phyloP scores from a whole-genome alignment of 352 stramenopile species.

The Phytophthora ramorum region DNA sequence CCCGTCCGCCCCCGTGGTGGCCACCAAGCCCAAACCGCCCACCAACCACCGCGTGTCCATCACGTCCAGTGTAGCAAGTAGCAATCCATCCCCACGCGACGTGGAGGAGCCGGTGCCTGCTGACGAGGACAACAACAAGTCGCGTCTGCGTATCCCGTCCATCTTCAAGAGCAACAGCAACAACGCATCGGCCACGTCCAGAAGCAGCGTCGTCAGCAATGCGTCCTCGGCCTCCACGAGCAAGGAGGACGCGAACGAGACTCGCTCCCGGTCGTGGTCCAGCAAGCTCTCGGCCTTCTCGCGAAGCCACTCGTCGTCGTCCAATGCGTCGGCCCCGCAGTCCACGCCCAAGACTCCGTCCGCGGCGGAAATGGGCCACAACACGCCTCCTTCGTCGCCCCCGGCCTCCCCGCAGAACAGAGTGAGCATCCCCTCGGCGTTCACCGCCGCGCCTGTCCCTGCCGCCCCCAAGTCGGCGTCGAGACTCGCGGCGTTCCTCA shows the following conservation, averaged over 20 bases:
- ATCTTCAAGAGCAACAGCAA: conserved; percentile 53
- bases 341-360: conserved; percentile 34
- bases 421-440: conserved; percentile 45
- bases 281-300: conserved; percentile 72
- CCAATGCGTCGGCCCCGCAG: conserved; percentile 36
- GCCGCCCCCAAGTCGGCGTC: conserved; percentile 43
- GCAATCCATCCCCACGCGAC: conserved; percentile 31
- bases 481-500: conserved; percentile 74
- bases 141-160: conserved; percentile 57
- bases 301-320: conserved; percentile 47
- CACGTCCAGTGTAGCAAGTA: conserved; percentile 44
- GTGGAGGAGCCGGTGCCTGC: conserved; percentile 35
- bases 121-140: conserved; percentile 39
- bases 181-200: conserved; percentile 24
- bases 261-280: conserved; percentile 57
- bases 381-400: conserved; percentile 38
- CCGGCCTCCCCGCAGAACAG: conserved; percentile 29
- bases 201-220: conserved; percentile 48
- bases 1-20: conserved; percentile 39
- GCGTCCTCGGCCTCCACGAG: conserved; percentile 36
- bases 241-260: conserved; percentile 36
- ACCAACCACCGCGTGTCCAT: conserved; percentile 33
- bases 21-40: conserved; percentile 35
- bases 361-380: conserved; percentile 18
- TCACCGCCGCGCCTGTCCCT: conserved; percentile 27